Evolutionary conservation across 2,329 filamentous ascomycete genomes (phyloP).

Genomic region (Cadophora sp.): DNA sequence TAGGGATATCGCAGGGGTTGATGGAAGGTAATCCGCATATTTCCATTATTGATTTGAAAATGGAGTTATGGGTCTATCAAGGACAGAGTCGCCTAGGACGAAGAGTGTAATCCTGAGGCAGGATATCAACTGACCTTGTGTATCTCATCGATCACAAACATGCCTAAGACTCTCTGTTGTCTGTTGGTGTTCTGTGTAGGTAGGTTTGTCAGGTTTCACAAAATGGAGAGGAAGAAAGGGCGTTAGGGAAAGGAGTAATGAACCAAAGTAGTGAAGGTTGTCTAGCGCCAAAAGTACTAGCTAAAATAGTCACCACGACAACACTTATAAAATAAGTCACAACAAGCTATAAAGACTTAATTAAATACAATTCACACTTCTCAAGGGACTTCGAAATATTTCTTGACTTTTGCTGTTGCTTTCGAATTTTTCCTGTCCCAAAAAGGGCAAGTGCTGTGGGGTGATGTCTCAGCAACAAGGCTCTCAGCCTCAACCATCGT

Average conservation of each 20-base stretch:
- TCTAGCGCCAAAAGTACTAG: conserved; percentile 5
- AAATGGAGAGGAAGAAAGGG: not conserved
- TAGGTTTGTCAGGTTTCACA: no score
- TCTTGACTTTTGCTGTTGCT: not conserved
- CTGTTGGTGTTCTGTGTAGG: not conserved
- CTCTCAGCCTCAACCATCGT: not conserved
- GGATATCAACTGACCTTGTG: not conserved
- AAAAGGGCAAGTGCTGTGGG: not conserved
- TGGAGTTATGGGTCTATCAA: no score
- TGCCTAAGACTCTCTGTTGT: no score
- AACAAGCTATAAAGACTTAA: not conserved
- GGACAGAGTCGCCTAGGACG: no score
- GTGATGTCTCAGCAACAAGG: not conserved
- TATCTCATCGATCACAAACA: no score
- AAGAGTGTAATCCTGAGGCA: not conserved
- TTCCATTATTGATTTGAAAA: no score
- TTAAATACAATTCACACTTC: not conserved
- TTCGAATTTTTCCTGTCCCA: not conserved
- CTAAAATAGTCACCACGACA: not conserved
- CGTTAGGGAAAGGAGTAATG: not conserved
- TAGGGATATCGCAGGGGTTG: no score
- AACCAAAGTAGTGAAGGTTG: not conserved
- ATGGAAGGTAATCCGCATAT: no score
- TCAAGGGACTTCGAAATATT: not conserved
- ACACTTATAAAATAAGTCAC: not conserved